phyloP scores from a whole-genome alignment of 2,329 filamentous ascomycete species.

The Coniella lustricola region DNA sequence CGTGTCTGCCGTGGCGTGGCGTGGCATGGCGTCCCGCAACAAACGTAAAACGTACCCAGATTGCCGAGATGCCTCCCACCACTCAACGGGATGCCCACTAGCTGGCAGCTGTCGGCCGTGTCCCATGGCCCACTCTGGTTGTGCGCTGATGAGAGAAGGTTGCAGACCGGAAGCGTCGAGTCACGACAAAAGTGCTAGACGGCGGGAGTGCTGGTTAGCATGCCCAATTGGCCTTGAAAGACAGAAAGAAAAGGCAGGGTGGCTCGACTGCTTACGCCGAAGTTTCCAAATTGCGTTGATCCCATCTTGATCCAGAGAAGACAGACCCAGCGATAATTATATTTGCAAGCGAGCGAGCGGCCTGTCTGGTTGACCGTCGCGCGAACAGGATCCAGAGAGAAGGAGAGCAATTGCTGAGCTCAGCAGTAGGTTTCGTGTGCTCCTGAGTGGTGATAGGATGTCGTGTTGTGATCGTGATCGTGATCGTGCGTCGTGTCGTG shows the following conservation, averaged over 20 bases:
- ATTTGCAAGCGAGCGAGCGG: no score
- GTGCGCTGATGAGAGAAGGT: constrained; percentile 60
- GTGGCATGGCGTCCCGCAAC: not conserved
- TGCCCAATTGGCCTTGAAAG: constrained; percentile 21
- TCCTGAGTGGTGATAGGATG: no score
- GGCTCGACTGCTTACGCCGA: constrained; percentile 38
- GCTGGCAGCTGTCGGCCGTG: constrained; percentile 51
- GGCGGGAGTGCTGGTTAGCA: constrained; percentile 7
- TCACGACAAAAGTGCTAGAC: constrained; percentile 73
- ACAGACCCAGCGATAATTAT: constrained; percentile 1
- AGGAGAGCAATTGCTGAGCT: no score
- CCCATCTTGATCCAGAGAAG: constrained; percentile 38
- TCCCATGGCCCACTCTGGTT: constrained; percentile 54
- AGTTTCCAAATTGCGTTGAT: constrained; percentile 55
- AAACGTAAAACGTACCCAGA: constrained; percentile 57
- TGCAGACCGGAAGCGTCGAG: constrained; percentile 76
- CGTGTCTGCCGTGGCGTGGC: no score
- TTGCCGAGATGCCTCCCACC: constrained; percentile 66
- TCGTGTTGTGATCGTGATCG: no score
- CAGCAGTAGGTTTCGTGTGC: no score
- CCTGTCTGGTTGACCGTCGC: no score
- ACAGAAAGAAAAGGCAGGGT: not conserved
- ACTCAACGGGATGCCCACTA: constrained; percentile 68
- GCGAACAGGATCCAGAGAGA: no score
- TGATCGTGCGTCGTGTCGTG: no score